Evolutionary conservation across 2,329 filamentous ascomycete genomes (phyloP), one percentile per base, ranked within the genome.

Genomic region (Blastomyces parvus): DNA sequence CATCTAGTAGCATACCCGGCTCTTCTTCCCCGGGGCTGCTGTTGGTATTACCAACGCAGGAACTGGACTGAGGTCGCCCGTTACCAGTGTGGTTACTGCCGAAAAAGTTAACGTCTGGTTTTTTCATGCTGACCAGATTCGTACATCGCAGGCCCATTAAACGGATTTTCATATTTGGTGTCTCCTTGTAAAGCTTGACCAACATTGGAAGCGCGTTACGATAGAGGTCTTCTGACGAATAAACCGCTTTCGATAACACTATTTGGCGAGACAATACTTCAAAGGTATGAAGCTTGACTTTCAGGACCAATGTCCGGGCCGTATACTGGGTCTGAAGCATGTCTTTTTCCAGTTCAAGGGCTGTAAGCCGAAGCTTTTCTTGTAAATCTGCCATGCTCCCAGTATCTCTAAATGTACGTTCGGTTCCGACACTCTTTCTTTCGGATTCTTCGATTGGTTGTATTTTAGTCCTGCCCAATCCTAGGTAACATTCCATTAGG

Each of bases 221-320:
- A 76, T 93, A 97, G 3, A 99, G 77, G 69, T 99, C 94, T 50
- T 93, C 88, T 0, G 91, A 88, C 6, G 83, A 79, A 59, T 78
- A 83, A 1, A 97, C 82, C 0, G 91, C 86, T 67, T 87, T 88
- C 0, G 90, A 88, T 1, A 87, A 83, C 3, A 89, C 84, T 6
- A 85, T 83, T 72, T 99, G 94, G 40, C 94, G 83, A 0, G 92
- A 96, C 60, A 90, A 83, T 25, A 97, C 89, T 74, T 97, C 92
- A 70, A 93, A 99, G 0, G 91, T 96, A 73, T 97, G 90, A 8
- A 97, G 79, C 73, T 99, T 99, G 67, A 97, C 83, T 74, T 99
- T 99, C 44, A 99, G 79, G 27, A 91, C 90, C 1, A 99, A 78
- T 0, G 93, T 97, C n/a, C 91, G 85, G 0, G 93, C 93, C 74